Evolutionary conservation across 2,329 filamentous ascomycete genomes (phyloP).

Genomic region (Microdochium trichocladiopsis): DNA sequence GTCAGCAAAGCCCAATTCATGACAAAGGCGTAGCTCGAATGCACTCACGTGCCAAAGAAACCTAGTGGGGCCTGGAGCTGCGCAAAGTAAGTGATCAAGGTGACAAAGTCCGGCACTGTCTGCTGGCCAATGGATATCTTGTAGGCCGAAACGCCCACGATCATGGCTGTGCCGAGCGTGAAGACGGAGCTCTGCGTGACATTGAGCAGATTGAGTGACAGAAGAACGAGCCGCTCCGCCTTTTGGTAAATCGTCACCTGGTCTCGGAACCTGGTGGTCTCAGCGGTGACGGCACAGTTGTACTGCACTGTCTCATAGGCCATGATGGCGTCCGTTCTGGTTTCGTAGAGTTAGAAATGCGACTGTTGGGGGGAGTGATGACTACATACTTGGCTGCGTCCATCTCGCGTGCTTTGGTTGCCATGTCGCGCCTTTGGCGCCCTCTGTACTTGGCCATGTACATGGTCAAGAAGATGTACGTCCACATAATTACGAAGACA

Average conservation of each 20-base stretch:
- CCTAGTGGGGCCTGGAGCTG: constrained; percentile 43
- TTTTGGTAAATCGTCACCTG: constrained; percentile 50
- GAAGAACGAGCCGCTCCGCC: constrained; percentile 48
- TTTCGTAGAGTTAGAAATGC: neutral
- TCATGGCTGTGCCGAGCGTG: constrained; percentile 51
- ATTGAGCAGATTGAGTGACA: constrained; percentile 52
- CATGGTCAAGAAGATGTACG: constrained; percentile 42
- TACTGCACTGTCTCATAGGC: constrained; percentile 55
- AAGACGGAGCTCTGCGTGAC: constrained; percentile 58
- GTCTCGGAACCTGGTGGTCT: constrained; percentile 48
- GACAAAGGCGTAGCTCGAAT: neutral
- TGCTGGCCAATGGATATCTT: constrained; percentile 49
- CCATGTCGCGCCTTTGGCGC: constrained; percentile 35
- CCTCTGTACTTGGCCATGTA: constrained; percentile 40
- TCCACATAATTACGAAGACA: constrained; percentile 39
- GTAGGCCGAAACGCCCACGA: constrained; percentile 54
- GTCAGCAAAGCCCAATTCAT: neutral
- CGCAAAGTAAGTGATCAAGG: constrained; percentile 28
- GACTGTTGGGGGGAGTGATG: neutral
- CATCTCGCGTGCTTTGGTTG: constrained; percentile 35
- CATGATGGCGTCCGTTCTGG: constrained; percentile 36
- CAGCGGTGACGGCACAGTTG: constrained; percentile 53
- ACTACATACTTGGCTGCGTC: constrained; percentile 32
- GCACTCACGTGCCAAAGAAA: constrained; percentile 40
- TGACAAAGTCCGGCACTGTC: constrained; percentile 47